These are phyloP conservation scores for Candida sojae DNA, from an alignment of 1,139 yeast genomes.

Conservation along the genomic window DNA sequence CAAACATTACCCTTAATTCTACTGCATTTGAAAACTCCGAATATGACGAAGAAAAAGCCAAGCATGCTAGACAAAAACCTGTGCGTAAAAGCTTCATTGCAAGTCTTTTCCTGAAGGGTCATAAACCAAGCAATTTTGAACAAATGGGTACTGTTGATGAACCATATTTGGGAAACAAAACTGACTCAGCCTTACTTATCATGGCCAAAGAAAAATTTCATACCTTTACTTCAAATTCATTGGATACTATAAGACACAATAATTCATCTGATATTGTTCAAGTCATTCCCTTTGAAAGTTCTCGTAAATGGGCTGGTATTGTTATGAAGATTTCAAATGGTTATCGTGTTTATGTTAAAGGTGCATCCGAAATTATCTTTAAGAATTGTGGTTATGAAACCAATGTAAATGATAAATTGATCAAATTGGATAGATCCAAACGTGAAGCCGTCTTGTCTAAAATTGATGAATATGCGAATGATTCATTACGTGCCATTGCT, in stretches of 20 bases:
- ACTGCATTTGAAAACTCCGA: constrained; percentile 80
- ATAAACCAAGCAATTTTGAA: constrained; percentile 17
- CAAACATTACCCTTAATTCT: constrained; percentile 76
- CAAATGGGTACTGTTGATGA: constrained; percentile 39
- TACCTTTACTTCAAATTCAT: constrained; percentile 35
- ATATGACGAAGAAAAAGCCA: constrained; percentile 39
- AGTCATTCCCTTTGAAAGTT: constrained; percentile 86
- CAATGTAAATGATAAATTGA: constrained; percentile 18
- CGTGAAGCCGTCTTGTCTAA: constrained; percentile 41
- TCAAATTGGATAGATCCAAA: constrained; percentile 26
- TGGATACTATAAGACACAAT: constrained; percentile 43
- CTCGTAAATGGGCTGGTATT: constrained; percentile 90
- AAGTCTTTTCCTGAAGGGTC: constrained; percentile 16
- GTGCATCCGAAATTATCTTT: constrained; percentile 90
- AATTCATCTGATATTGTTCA: constrained; percentile 54
- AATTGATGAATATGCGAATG: constrained; percentile 68
- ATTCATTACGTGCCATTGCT: constrained; percentile 84
- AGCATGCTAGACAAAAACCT: constrained; percentile 31
- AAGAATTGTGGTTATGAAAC: constrained; percentile 52
- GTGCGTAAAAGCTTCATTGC: constrained; percentile 24
- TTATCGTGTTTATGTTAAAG: constrained; percentile 74
- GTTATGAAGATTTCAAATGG: constrained; percentile 54
- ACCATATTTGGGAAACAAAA: constrained; percentile 85
- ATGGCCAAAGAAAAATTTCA: constrained; percentile 63
- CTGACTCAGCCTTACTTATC: constrained; percentile 84